Evolutionary conservation across 768 basidiomycete species (phyloP).

Genomic region (Rhodocollybia butyracea): DNA sequence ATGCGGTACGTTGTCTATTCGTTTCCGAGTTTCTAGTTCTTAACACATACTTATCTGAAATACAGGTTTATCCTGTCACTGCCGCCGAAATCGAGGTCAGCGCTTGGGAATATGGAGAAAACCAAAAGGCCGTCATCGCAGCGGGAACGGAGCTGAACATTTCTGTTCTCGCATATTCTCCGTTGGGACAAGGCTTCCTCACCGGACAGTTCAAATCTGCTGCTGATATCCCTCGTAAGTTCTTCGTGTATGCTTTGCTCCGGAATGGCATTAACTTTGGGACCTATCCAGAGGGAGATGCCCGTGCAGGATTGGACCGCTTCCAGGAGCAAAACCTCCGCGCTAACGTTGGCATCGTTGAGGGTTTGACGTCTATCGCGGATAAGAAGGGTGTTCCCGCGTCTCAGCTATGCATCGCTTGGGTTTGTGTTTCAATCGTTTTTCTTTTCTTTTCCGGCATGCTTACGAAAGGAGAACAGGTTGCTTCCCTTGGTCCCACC

Average conservation of each 20-base stretch:
- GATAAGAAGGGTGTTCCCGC: constrained; percentile 38
- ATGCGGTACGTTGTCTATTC: constrained; percentile 21
- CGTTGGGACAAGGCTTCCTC: constrained; percentile 52
- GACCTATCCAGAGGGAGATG: constrained; percentile 39
- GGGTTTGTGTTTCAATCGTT: no score
- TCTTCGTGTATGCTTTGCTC: neutral
- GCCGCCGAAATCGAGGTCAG: constrained; percentile 68
- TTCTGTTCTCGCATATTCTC: constrained; percentile 57
- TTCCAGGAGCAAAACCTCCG: constrained; percentile 44
- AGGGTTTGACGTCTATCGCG: constrained; percentile 37
- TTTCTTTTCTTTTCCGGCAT: no score
- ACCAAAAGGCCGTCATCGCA: constrained; percentile 51
- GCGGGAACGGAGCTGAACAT: constrained; percentile 52
- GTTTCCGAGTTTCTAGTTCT: neutral
- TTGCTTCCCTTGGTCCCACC: constrained; percentile 31
- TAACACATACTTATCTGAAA: neutral
- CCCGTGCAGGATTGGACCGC: constrained; percentile 32
- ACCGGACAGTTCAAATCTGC: constrained; percentile 43
- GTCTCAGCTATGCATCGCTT: constrained; percentile 39
- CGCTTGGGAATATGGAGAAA: constrained; percentile 54
- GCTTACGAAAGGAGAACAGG: no score
- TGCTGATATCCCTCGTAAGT: constrained; percentile 30
- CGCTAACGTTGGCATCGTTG: constrained; percentile 42
- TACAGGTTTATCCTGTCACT: constrained; percentile 52
- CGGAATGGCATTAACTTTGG: no score